These are phyloP conservation scores for Aspergillus novoparasiticus DNA, from an alignment of 2,329 filamentous ascomycete genomes.

Conservation along the genomic window DNA sequence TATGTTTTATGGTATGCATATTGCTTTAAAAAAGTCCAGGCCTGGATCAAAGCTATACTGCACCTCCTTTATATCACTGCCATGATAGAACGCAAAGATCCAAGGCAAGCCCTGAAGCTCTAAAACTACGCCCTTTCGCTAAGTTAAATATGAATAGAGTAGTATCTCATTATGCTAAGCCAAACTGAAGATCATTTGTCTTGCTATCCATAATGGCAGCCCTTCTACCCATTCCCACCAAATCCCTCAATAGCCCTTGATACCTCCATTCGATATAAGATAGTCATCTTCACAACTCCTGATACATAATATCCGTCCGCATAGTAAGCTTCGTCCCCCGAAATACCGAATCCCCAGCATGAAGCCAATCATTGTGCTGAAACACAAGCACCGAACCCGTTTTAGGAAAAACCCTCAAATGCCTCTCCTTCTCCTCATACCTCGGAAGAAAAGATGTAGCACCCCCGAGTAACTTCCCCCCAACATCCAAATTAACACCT, in stretches of 20 bases:
- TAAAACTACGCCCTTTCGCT: too few species aligned
- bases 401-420: conserved; percentile 51
- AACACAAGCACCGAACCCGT: conserved; percentile 58
- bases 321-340: conserved; percentile 58
- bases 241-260: background rate
- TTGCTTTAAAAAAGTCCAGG: too few species aligned
- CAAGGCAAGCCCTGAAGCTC: too few species aligned
- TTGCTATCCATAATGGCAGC: too few species aligned
- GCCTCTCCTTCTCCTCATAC: conserved; percentile 33
- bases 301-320: conserved; percentile 60
- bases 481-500: conserved; percentile 25
- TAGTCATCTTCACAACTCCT: background rate
- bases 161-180: too few species aligned
- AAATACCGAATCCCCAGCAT: conserved; percentile 58
- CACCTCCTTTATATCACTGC: too few species aligned
- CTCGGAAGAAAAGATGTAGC: conserved; percentile 55
- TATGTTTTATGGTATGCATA: too few species aligned
- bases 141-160: too few species aligned
- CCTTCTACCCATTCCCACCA: background rate
- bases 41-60: too few species aligned
- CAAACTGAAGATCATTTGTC: too few species aligned
- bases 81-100: too few species aligned
- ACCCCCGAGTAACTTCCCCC: conserved; percentile 51
- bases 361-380: conserved; percentile 56
- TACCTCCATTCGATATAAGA: background rate